These are phyloP conservation scores for Trichoderma gracile DNA, from an alignment of 2,329 filamentous ascomycete species.

Conservation along the genomic window DNA sequence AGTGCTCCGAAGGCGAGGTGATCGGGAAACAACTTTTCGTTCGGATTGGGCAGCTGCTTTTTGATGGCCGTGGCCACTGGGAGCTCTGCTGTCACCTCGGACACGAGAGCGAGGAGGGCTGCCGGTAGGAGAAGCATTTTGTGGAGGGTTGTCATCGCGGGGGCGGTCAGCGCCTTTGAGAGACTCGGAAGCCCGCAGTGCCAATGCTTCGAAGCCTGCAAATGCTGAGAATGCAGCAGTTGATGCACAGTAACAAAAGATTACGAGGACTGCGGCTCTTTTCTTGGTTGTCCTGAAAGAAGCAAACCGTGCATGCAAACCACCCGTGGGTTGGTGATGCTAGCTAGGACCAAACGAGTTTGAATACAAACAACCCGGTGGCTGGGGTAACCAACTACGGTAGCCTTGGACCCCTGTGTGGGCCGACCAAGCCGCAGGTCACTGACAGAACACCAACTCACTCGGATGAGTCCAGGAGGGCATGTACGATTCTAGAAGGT, in stretches of 20 bases:
- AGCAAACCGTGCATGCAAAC: constrained; percentile 1
- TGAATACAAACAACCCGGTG: constrained; percentile 23
- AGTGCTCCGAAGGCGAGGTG: constrained; percentile 56
- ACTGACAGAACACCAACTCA: neutral
- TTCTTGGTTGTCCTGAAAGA: neutral
- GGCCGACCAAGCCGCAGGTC: neutral
- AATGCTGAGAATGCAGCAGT: neutral
- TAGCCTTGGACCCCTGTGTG: neutral
- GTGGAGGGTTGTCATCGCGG: constrained; percentile 43
- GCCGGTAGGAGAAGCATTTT: constrained; percentile 44
- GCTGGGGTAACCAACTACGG: constrained; percentile 20
- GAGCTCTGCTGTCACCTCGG: constrained; percentile 40
- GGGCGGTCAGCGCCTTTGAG: constrained; percentile 6
- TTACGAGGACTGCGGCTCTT: neutral
- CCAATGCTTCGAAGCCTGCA: neutral
- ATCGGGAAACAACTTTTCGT: constrained; percentile 72
- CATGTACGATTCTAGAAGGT: neutral
- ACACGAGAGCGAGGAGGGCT: constrained; percentile 50
- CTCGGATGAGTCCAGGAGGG: too few species aligned
- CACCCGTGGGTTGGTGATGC: neutral
- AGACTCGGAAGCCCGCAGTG: neutral
- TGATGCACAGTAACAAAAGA: neutral
- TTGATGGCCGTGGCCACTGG: constrained; percentile 61
- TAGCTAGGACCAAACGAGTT: neutral
- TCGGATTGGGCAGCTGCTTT: constrained; percentile 70